Percentiles rank a stretch among this genome's conserved stretches.
Evolutionary conservation across 441 rosid species (phyloP).

Genomic region (Daphne laureola): DNA sequence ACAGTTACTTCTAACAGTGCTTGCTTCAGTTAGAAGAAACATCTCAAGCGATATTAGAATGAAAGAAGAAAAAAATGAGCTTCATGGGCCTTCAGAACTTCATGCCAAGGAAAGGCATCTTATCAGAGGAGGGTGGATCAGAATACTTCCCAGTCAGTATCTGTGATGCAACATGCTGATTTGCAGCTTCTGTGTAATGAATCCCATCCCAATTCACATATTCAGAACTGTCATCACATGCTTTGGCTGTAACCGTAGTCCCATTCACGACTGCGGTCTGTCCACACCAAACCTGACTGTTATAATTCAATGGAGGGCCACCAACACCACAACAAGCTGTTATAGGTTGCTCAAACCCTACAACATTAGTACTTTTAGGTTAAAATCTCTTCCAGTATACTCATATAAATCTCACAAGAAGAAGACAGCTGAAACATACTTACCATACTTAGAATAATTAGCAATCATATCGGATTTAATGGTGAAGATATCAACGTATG

Average conservation of each 20-base stretch:
- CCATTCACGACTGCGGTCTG: conserved; percentile 72
- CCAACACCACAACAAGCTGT: conserved; percentile 90
- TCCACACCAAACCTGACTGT: conserved; percentile 59
- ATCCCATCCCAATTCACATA: conserved; percentile 94
- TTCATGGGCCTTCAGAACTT: conserved; percentile 41
- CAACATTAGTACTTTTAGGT: conserved; percentile 10
- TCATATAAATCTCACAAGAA: not conserved
- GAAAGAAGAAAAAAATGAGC: conserved; percentile 4
- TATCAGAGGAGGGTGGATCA: conserved; percentile 72
- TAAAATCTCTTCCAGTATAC: not conserved
- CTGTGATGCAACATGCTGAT: conserved; percentile 59
- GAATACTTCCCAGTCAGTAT: conserved; percentile 75
- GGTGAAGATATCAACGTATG: conserved; percentile 68
- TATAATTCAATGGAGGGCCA: conserved; percentile 79
- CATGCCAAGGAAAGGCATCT: conserved; percentile 71
- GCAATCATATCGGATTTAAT: conserved; percentile 65
- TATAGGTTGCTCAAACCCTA: conserved; percentile 84
- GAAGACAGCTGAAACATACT: conserved; percentile 10
- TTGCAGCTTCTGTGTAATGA: conserved; percentile 91
- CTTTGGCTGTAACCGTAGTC: conserved; percentile 45
- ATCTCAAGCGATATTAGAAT: not conserved
- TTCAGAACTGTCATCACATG: conserved; percentile 73
- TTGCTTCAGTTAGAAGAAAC: too few species aligned
- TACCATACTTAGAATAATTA: conserved; percentile 68
- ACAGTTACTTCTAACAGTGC: not conserved